Evolutionary conservation across 495 filamentous ascomycete species (phyloP).

Genomic region (Hamigera avellanea): DNA sequence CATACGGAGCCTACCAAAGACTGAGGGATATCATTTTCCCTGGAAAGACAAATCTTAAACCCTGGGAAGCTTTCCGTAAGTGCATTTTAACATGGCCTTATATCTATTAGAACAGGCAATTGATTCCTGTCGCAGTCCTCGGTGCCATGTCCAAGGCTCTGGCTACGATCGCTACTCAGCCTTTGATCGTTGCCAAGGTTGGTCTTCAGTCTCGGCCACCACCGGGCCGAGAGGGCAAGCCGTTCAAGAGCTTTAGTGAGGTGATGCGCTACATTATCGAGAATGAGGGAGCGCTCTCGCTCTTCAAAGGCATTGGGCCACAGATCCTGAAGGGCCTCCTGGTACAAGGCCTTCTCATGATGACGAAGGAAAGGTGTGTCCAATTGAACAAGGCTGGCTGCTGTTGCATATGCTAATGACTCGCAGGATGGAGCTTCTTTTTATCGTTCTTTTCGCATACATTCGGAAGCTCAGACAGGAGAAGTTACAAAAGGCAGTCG

Average conservation of each 20-base stretch:
- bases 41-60: conserved; percentile 61
- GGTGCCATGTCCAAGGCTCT: conserved; percentile 88
- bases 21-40: conserved; percentile 71
- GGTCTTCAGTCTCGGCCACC: conserved; percentile 89
- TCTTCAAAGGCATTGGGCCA: conserved; percentile 95
- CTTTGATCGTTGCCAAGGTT: conserved; percentile 96
- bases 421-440: conserved; percentile 74
- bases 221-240: conserved; percentile 71
- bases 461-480: conserved; percentile 57
- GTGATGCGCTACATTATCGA: conserved; percentile 90
- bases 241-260: conserved; percentile 88
- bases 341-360: conserved; percentile 95
- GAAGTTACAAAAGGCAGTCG: conserved; percentile 58
- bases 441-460: conserved; percentile 78
- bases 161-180: conserved; percentile 88
- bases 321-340: conserved; percentile 88
- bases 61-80: conserved; percentile 88
- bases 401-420: conserved; percentile 16
- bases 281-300: conserved; percentile 67
- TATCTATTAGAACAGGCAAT: conserved; percentile 10
- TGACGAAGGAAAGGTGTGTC: conserved; percentile 92
- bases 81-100: conserved; percentile 5
- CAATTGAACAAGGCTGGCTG: conserved; percentile 5
- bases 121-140: conserved; percentile 44
- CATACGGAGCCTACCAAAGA: conserved; percentile 93